Evolutionary conservation across 306 rosid species (phyloP).

Genomic region (Citrullus amarus): DNA sequence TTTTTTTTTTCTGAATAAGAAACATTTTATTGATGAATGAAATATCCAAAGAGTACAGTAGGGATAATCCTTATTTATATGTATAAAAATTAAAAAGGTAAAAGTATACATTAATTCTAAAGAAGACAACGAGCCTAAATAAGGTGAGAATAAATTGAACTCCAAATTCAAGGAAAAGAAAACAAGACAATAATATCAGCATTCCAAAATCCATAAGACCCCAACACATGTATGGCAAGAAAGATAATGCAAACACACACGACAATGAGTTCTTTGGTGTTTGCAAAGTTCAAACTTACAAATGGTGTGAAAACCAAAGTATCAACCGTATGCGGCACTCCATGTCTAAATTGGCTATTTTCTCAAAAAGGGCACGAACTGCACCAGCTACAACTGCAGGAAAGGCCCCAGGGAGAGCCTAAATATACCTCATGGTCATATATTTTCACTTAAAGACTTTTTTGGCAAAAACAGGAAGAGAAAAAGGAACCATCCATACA

Average conservation of each 20-base stretch:
- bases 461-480: background rate
- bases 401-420: slow-evolving; percentile 99
- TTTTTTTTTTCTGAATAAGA: too few relatives aligned
- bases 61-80: too few relatives aligned
- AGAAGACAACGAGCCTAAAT: background rate
- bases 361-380: slow-evolving; percentile 90
- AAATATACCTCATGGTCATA: slow-evolving; percentile 20
- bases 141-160: background rate
- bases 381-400: slow-evolving; percentile 98
- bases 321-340: slow-evolving; percentile 92
- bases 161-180: background rate
- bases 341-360: slow-evolving; percentile 89
- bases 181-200: background rate
- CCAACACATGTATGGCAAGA: background rate
- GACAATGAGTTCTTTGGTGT: background rate
- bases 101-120: background rate
- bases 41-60: too few relatives aligned
- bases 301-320: slow-evolving; percentile 98
- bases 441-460: slow-evolving; percentile 1
- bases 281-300: slow-evolving; percentile 41
- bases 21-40: too few relatives aligned
- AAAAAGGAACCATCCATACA: background rate
- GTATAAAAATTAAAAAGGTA: background rate
- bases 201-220: background rate
- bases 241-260: background rate